Conservation (phyloP, 2,329 filamentous ascomycete genomes). For the Rhynchosporium graminicola region DNA sequence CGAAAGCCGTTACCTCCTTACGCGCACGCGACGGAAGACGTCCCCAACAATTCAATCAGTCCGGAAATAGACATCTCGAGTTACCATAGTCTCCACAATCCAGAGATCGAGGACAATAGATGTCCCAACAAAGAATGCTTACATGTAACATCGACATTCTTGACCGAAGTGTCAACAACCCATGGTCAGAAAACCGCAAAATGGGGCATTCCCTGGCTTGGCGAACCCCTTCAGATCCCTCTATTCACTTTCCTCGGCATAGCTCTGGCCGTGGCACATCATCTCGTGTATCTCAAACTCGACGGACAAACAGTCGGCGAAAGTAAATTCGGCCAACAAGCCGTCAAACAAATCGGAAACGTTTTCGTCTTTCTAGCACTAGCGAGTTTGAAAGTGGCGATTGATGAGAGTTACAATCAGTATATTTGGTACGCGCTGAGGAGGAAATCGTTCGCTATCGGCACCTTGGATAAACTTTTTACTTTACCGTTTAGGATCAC, state of each 20-base stretch:
- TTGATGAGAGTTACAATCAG: conserved; percentile 22
- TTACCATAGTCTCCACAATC: neutral
- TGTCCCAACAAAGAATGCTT: neutral
- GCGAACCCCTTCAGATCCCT: neutral
- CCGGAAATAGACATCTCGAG: neutral
- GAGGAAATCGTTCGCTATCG: conserved; percentile 21
- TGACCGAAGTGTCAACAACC: neutral
- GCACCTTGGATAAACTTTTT: conserved; percentile 28
- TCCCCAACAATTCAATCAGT: neutral
- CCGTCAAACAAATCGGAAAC: conserved; percentile 26
- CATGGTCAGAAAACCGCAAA: neutral
- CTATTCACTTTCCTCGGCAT: neutral
- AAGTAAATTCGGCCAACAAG: conserved; percentile 20
- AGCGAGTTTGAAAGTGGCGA: conserved; percentile 23
- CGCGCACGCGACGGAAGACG: neutral
- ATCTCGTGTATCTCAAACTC: conserved; percentile 22
- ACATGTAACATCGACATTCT: neutral
- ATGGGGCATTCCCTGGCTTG: conserved; percentile 10
- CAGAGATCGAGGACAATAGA: neutral
- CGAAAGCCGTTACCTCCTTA: neutral
- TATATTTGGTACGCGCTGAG: conserved; percentile 30
- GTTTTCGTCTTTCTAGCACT: conserved; percentile 25
- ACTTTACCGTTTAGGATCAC: conserved; percentile 16
- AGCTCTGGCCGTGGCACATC: conserved; percentile 23
- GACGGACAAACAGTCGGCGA: conserved; percentile 12